These are phyloP conservation scores for Xylariaceae sp. DNA, from an alignment of 2,329 filamentous ascomycete genomes.

Conservation along the genomic window DNA sequence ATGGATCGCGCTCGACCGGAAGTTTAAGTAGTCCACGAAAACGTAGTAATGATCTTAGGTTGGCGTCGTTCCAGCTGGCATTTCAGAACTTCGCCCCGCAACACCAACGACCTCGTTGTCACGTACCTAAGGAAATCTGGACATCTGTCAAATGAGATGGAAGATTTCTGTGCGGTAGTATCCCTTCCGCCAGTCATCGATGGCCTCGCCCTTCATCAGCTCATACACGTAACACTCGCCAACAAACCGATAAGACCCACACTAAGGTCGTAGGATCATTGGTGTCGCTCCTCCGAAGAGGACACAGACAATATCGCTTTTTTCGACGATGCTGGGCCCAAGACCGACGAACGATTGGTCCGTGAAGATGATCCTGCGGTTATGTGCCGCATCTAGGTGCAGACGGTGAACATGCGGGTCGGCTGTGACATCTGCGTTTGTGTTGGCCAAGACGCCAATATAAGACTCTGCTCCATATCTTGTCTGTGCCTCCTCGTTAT, in stretches of 20 bases:
- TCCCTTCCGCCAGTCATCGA: constrained; percentile 1
- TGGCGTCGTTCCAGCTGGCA: too few relatives aligned
- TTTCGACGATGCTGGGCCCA: constrained; percentile 2
- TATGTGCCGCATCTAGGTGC: not conserved
- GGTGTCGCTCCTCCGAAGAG: constrained; percentile 3
- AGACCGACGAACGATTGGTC: not conserved
- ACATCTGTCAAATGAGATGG: not conserved
- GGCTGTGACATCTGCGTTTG: not conserved
- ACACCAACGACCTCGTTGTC: too few relatives aligned
- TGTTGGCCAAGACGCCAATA: not conserved
- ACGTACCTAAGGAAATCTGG: too few relatives aligned
- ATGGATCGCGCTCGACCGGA: too few relatives aligned
- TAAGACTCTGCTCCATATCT: not conserved
- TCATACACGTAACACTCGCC: constrained; percentile 1
- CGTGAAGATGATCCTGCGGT: not conserved
- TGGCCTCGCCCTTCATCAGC: not conserved
- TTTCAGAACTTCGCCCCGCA: too few relatives aligned
- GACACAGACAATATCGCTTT: constrained; percentile 3
- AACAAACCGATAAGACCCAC: not conserved
- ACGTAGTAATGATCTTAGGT: too few relatives aligned
- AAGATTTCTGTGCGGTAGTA: not conserved
- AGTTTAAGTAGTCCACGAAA: too few relatives aligned
- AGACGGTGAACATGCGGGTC: not conserved
- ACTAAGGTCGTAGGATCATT: not conserved
- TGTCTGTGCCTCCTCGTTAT: not conserved